Evolutionary conservation across 352 stramenopile species (phyloP).

Genomic region (Blastocystis hominis): DNA sequence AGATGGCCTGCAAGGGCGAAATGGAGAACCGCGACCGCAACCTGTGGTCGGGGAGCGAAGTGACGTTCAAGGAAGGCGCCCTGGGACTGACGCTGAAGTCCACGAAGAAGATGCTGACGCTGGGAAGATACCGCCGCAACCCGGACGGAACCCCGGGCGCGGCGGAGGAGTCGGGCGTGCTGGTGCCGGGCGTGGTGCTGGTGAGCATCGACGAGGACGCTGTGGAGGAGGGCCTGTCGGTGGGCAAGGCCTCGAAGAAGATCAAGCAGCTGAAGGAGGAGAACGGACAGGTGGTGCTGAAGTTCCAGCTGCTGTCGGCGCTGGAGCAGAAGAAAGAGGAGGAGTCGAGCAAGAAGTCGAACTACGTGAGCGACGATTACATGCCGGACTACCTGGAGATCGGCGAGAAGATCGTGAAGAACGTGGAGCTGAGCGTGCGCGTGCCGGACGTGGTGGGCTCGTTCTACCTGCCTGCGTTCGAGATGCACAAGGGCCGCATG

Average conservation of each 20-base stretch:
- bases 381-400: conserved; percentile 53
- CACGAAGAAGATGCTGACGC: conserved; percentile 32
- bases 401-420: conserved; percentile 37
- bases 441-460: conserved; percentile 50
- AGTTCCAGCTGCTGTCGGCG: conserved; percentile 46
- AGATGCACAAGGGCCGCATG: conserved; percentile 56
- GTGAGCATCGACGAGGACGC: conserved; percentile 35
- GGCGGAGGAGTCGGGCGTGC: conserved; percentile 42
- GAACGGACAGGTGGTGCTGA: conserved; percentile 37
- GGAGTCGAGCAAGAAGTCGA: conserved; percentile 51
- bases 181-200: conserved; percentile 42
- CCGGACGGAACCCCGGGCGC: conserved; percentile 26
- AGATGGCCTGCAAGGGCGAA: conserved; percentile 46
- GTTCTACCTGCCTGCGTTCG: conserved; percentile 43
- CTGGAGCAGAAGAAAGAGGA: conserved; percentile 56
- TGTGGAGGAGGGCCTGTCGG: background rate
- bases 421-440: conserved; percentile 31
- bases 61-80: conserved; percentile 28
- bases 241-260: conserved; percentile 36
- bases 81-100: conserved; percentile 55
- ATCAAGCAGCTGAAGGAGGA: conserved; percentile 57
- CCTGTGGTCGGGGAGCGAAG: conserved; percentile 19
- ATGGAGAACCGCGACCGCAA: conserved; percentile 48
- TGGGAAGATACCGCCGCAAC: conserved; percentile 43
- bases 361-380: conserved; percentile 51